Percentiles rank a stretch among this genome's conserved stretches.
These are phyloP conservation scores for Solanum chacoense DNA, from an alignment of 305 asterid genomes.

Conservation along the genomic window DNA sequence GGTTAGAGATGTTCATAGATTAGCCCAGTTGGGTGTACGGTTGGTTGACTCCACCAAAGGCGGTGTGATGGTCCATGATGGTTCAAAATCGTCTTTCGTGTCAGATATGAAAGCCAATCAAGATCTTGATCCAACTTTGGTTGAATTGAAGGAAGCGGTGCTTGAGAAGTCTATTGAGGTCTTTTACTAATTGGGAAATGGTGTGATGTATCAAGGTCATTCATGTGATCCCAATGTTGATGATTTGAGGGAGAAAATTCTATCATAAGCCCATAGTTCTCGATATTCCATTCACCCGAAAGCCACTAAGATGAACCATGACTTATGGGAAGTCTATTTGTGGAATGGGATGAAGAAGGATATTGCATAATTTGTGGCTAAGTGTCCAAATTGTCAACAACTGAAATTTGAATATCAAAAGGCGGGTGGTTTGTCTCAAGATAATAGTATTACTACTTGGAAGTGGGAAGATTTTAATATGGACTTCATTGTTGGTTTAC, in stretches of 20 bases:
- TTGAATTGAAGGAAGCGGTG: not conserved
- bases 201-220: not conserved
- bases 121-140: not conserved
- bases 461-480: not conserved
- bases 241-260: not conserved
- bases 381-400: not conserved
- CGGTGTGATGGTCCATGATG: not conserved
- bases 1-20: not conserved
- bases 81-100: not conserved
- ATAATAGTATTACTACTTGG: not conserved
- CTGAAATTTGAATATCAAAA: not conserved
- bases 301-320: not conserved
- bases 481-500: not conserved
- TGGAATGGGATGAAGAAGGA: not conserved
- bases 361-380: not conserved
- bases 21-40: not conserved
- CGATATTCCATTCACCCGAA: not conserved
- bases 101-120: not conserved
- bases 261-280: not conserved
- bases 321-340: not conserved
- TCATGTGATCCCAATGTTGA: not conserved
- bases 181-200: not conserved
- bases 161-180: not conserved
- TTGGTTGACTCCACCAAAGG: not conserved
- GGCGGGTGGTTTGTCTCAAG: not conserved